Percentiles rank a stretch among this genome's conserved stretches.
These are phyloP conservation scores for Leishmania arabica DNA, from an alignment of 208 protist species.

Conservation along the genomic window DNA sequence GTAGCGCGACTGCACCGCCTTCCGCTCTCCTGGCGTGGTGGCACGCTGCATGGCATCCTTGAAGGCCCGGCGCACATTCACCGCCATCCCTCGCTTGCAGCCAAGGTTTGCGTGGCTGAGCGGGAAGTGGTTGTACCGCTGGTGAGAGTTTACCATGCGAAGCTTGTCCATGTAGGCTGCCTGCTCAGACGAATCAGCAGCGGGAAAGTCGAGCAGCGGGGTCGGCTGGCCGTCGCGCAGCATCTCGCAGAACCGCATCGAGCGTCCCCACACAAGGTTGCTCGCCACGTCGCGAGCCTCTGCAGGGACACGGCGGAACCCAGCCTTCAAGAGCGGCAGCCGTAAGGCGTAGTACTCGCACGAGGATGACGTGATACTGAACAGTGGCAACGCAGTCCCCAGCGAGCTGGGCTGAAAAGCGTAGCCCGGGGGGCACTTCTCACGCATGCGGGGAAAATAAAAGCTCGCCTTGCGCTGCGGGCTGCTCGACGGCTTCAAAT, in stretches of 20 bases:
- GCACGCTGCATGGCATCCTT: slow-evolving; percentile 6
- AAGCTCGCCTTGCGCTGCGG: slow-evolving; percentile 74
- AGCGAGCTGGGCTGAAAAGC: slow-evolving; percentile 44
- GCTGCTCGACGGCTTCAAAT: slow-evolving; percentile 73
- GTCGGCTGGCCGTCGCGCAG: background rate
- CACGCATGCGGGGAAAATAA: slow-evolving; percentile 78
- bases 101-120: slow-evolving; percentile 77
- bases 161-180: slow-evolving; percentile 18
- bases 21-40: slow-evolving; percentile 6
- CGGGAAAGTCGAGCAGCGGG: slow-evolving; percentile 3
- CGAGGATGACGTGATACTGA: slow-evolving; percentile 70
- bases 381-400: slow-evolving; percentile 68
- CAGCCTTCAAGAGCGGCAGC: slow-evolving; percentile 87
- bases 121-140: slow-evolving; percentile 91
- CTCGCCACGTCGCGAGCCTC: slow-evolving; percentile 30
- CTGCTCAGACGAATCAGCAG: slow-evolving; percentile 11
- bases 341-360: slow-evolving; percentile 97
- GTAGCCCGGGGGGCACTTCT: slow-evolving; percentile 14
- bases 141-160: slow-evolving; percentile 27
- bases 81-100: slow-evolving; percentile 85
- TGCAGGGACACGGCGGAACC: slow-evolving; percentile 64
- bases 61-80: slow-evolving; percentile 38
- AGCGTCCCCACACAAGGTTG: slow-evolving; percentile 82
- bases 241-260: slow-evolving; percentile 50
- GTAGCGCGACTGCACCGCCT: slow-evolving; percentile 31